phyloP scores from a whole-genome alignment of 176 grass and related monocot genomes.

The Themeda triandra region DNA sequence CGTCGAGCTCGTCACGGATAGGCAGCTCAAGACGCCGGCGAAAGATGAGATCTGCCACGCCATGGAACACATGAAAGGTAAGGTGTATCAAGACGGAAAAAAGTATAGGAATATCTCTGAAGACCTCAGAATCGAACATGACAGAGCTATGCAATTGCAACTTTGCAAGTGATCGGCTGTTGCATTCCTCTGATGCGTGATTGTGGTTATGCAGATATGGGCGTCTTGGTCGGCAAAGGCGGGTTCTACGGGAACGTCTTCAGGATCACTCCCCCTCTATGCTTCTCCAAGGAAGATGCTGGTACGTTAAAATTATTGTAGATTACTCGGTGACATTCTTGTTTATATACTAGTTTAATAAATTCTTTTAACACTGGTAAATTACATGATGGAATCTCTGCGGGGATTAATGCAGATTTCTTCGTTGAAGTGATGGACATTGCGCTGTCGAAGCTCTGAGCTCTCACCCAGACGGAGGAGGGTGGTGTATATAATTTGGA shows the following conservation, averaged over 20 bases:
- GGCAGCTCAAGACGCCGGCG: slow-evolving; percentile 76
- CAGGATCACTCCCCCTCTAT: slow-evolving; percentile 91
- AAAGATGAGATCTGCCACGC: slow-evolving; percentile 70
- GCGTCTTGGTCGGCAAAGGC: slow-evolving; percentile 91
- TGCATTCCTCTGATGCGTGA: not conserved
- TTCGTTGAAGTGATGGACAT: slow-evolving; percentile 75
- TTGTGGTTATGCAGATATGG: slow-evolving; percentile 56
- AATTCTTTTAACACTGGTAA: too few species aligned
- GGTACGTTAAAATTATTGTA: slow-evolving; percentile 29
- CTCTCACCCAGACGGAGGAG: not conserved
- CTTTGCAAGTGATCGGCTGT: not conserved
- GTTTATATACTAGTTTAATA: not conserved
- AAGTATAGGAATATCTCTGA: not conserved
- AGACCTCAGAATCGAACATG: not conserved
- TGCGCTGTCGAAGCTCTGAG: slow-evolving; percentile 79
- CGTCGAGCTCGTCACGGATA: slow-evolving; percentile 81
- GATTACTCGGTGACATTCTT: too few species aligned
- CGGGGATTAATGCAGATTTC: slow-evolving; percentile 57
- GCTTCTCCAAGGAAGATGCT: slow-evolving; percentile 92
- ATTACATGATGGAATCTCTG: not conserved
- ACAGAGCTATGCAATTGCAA: too few species aligned
- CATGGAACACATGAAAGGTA: slow-evolving; percentile 96
- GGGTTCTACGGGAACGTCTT: slow-evolving; percentile 96
- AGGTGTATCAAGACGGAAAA: accelerated
- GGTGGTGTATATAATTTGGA: not conserved